Evolutionary conservation across 192 early-diverging fungal species (phyloP), one percentile per base, ranked within the genome.

Genomic region (Backusella psychrophila): DNA sequence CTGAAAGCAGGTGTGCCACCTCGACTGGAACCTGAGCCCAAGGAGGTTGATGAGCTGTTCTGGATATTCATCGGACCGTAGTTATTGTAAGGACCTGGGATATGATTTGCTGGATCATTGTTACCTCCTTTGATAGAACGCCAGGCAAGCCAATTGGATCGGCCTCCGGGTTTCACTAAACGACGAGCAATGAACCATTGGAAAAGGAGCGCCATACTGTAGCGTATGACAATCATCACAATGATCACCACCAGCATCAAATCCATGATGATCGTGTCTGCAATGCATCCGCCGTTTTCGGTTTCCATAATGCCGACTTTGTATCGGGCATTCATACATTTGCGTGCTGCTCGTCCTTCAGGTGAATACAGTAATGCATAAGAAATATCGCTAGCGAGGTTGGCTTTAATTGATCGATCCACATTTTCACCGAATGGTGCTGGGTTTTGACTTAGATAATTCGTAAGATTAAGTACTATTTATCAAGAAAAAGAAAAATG

Each of bases 171-270:
- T 66, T 80, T 74, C n/a, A 89, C 88, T 71, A 90, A 78, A 73
- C 86, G 84, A 73, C 86, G 81, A 66, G 87, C 83, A 80, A 90
- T 78, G 53, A 90, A 79, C 80, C 87, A 90, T 79, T 87, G 87
- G 81, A 90, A 90, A 7, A 87, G 79, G 3, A 90, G 75, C 5
- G 89, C 89, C 89, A 90, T 90, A 33, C 86, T 75, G 77, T 89
- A 91, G 6, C 89, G 89, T 31, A 86, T 87, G 35, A 88, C 74
- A 69, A 91, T 87, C 52, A 91, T 84, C 2, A 82, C 85, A 23
- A 88, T 78, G 79, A 91, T 91, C 7, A 90, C 81, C 3, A 85
- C 81, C 38, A 91, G 75, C 56, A 87, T 87, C 29, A 85, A 19
- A 68, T 83, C 83, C 84, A 87, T 89, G 74, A 89, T 87, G 59